Evolutionary conservation across 495 filamentous ascomycete genomes (phyloP), one percentile per base, ranked within the genome.

Genomic region (Trichocladium antarcticum): DNA sequence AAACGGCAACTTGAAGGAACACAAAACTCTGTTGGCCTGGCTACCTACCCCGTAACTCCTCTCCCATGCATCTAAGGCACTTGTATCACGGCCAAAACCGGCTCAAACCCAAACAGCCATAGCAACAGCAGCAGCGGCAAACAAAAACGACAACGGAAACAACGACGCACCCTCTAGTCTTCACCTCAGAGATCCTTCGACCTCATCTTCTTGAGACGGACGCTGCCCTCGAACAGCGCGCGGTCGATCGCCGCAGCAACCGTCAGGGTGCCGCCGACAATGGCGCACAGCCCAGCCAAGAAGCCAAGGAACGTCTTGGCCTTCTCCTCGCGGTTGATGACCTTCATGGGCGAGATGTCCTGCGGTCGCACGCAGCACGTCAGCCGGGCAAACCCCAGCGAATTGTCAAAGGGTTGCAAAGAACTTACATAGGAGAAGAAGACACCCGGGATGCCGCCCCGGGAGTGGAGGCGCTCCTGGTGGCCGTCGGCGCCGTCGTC

Each of bases 291-390:
- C 39, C 93, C 92, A 1, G 90, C 88, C 37, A 99, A 59, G 71
- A 99, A 97, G 5, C 85, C 83, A 1, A 84, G 77, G 65, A 97
- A 90, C 14, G 81, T 80, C 71, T 96, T 96, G 15, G 80, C 69
- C 16, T 87, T 80, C 52, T 83, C 84, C 72, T 99, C 92, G 35
- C 88, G 80, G 72, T 97, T 99, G 70, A 99, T 84, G 37, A 99
- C 93, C 68, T 97, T 99, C 93, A 99, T 97, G 24, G 92, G 92
- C 2, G 92, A 97, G 68, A 99, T 97, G 63, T 99, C 92, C 82
- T 88, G 50, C n/a, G 31, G 44, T 19, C 51, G n/a, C n/a, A n/a
- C n/a, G 51, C 5, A 36, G n/a, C 19, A 50, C 34, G 35, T 48
- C 28, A 21, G 50, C 41, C 22, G 17, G 14, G 17, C 5, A 47